Evolutionary conservation across 2,329 filamentous ascomycete genomes (phyloP), one percentile per base, ranked within the genome.

Genomic region (Monosporascus sp.): DNA sequence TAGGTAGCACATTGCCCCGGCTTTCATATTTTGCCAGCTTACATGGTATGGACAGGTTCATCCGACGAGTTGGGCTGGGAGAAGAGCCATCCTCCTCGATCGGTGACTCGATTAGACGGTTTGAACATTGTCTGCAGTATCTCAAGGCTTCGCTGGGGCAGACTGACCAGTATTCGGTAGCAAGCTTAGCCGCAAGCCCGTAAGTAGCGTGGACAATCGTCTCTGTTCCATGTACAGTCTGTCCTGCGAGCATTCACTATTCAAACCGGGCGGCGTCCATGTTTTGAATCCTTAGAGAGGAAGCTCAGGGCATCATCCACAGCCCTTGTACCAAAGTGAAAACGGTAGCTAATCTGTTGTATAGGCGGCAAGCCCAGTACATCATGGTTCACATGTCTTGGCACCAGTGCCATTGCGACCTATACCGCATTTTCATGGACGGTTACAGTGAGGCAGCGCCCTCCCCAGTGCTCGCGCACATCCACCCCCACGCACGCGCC

Each of bases 341-440:
- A 47, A 31, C 22, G 7, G 17, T 22, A 27, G 20, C 44, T 41
- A 41, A 41, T 41, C 2, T 20, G 17, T 19, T n/a, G 38, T 20
- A 8, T 20, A 50, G 53, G 49, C 62, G 61, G 61, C 65, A 56
- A 9, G 60, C 62, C 1, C 62, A 64, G 48, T 64, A 65, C 31
- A 55, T 71, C n/a, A 65, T 70, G 60, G 53, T 71, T 7, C 66
- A 69, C 53, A 58, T 67, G 19, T 71, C 68, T 1, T 76, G 69
- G 62, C 72, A 76, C 19, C 73, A 76, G 47, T 71, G 68, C 11
- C 69, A 76, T 50, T 75, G 72, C 57, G 74, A 77, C 48, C 55
- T 77, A 5, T 76, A 76, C 51, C 71, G 74, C 2, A 67, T 75
- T n/a, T 66, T 75, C 5, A 58, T 77, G 3, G 66, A 66, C 2